A percentile compares a stretch with the other conserved stretches of the same genome.
Conservation (phyloP, 352 stramenopile species). For the Blastocystis sp. region DNA sequence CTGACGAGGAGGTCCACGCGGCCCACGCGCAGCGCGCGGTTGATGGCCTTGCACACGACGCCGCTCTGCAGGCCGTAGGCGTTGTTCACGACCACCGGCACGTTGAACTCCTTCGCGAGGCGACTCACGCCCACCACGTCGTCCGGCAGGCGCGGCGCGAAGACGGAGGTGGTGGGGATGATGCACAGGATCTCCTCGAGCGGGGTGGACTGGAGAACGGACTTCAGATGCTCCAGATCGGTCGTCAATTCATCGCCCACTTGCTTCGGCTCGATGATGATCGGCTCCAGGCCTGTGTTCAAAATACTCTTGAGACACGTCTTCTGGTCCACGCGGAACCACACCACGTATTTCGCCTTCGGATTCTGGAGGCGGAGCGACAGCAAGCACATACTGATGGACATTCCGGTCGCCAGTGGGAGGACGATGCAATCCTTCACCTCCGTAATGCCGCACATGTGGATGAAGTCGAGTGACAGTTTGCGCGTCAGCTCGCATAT, state of each 20-base stretch:
- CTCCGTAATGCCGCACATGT: conserved; percentile 68
- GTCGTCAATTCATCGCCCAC: conserved; percentile 69
- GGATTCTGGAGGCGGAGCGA: conserved; percentile 37
- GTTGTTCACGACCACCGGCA: conserved; percentile 70
- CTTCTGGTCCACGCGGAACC: conserved; percentile 71
- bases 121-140: conserved; percentile 57
- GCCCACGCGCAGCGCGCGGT: conserved; percentile 61
- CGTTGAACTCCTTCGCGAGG: conserved; percentile 68
- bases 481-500: conserved; percentile 67
- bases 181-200: conserved; percentile 69
- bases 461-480: conserved; percentile 69
- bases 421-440: conserved; percentile 70
- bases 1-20: conserved; percentile 66
- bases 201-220: neutral
- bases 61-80: conserved; percentile 69
- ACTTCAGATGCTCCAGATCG: conserved; percentile 3
- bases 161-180: conserved; percentile 69
- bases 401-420: conserved; percentile 71
- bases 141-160: conserved; percentile 69
- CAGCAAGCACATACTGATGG: conserved; percentile 58
- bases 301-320: conserved; percentile 71
- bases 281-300: conserved; percentile 65
- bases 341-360: conserved; percentile 70
- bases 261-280: conserved; percentile 65
- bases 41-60: conserved; percentile 61